Evolutionary conservation across 306 rosid genomes (phyloP), one percentile per base, ranked within the genome.

Genomic region (Fragaria vesca): DNA sequence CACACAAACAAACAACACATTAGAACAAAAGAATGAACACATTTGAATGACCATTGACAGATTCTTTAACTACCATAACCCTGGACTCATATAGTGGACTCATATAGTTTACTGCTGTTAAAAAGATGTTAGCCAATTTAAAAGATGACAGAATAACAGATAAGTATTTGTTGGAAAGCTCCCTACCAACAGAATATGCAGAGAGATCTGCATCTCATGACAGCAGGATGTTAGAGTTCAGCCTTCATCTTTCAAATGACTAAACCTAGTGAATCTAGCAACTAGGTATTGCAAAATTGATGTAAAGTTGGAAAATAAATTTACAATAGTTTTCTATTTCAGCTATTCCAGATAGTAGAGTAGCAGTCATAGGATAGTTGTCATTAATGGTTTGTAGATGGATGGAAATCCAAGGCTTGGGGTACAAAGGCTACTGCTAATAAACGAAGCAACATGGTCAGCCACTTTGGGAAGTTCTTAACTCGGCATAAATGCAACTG

Each of bases 361-460:
- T 66, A 54, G 50, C 21, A 24, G 24, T 32, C 58, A 43, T 36
- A 24, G 51, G 8, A 48, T 16, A 50, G 57, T 48, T 40, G 54
- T 48, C n/a, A n/a, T n/a, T 74, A 45, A 9, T 8, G 79, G 32
- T 43, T 65, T 52, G 61, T 42, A 15, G 40, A 73, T n/a, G 32
- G 61, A 55, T 10, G 55, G 58, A 52, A 73, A 73, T 12, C 47
- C 67, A 79, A 65, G 60, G 34, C 48, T 73, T 42, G 46, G 21
- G 51, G 50, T 66, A 26, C 42, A 20, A 40, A 63, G 13, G 24
- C 52, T 6, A 8, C 3, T 5, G 8, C 30, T 28, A 72, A 38
- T 28, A 5, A 38, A 72, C 50, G 57, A 5, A 32, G 51, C n/a
- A 43, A 30, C 18, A 34, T 34, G 46, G 45, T 18, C 71, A 18